Percentiles rank a stretch among this genome's conserved stretches.
Conservation (phyloP, 202 grass and related monocot genomes). For the Hordeum pubiflorum region DNA sequence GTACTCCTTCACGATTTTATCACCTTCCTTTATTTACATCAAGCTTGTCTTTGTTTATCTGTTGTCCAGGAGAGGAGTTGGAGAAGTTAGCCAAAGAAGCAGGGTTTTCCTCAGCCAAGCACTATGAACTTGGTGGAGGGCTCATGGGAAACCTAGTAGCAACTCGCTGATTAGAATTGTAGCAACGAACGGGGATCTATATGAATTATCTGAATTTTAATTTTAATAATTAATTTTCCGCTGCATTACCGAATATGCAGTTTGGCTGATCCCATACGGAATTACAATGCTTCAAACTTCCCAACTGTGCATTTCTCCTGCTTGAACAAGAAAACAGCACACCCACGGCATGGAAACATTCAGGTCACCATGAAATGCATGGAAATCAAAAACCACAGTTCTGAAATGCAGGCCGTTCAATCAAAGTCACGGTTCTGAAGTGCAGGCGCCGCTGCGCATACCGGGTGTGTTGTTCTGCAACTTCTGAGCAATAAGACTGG, state of each 20-base stretch:
- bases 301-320: not conserved
- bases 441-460: not conserved
- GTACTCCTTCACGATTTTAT: not conserved
- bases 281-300: not conserved
- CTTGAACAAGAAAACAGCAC: not conserved
- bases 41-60: not conserved
- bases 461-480: not conserved
- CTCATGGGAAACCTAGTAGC: constrained; percentile 78
- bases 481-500: not conserved
- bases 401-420: too few species aligned
- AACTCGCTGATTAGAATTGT: constrained; percentile 32
- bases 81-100: constrained; percentile 65
- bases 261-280: not conserved
- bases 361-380: too few species aligned
- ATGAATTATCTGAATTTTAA: not conserved
- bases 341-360: too few species aligned
- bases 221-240: not conserved
- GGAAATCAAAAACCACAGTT: too few species aligned
- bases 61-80: constrained; percentile 57
- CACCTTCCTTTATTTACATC: not conserved
- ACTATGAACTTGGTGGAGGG: constrained; percentile 75
- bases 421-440: not conserved
- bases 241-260: not conserved
- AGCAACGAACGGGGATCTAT: not conserved
- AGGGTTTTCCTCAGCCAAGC: constrained; percentile 59